Evolutionary conservation across 73 alveolate genomes (phyloP), one percentile per base, ranked within the genome.

Genomic region (Paramecium primaurelia): DNA sequence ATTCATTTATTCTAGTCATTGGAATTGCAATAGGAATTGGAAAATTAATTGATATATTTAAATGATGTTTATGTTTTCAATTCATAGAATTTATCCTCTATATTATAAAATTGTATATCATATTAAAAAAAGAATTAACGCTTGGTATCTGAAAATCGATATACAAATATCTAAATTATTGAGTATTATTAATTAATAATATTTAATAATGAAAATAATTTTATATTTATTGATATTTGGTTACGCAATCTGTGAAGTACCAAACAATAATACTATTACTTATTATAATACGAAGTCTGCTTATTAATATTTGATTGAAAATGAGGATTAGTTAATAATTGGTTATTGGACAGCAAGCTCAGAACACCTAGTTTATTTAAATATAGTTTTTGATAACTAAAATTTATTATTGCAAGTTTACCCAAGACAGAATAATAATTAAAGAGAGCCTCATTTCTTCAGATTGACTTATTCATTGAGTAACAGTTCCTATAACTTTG

Each of bases 21-120:
- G 88, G 88, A 30, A 11, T 64, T 32, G 84, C 84, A 4, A 64
- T 64, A 6, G 84, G 84, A 64, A 64, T 64, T 8, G 84, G 84
- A 10, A 64, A 64, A 26, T 34, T 64, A 51, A 64, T 64, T 64
- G 84, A 64, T 34, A 64, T 64, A 64, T 64, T 64, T 28, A 64
- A 64, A 64, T 64, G 84, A 64, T 64, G 84, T 64, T 32, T 64
- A 64, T 64, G 47, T 32, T 38, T 38, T 38, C 45, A 38, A 2
- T 38, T 38, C 45, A 38, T 38, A 38, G 45, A 2, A 38, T 6
- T 38, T 38, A 38, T 38, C 45, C 2, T 38, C 8, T 38, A 4
- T 9, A 38, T 38, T 38, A 0, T 38, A 2, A 38, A 38, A 38
- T 38, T 38, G 9, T 0, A 38, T 38, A 38, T 38, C 45, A 38